Base-by-base conservation (phyloP, 2,329 filamentous ascomycete genomes). In the Aspergillus felis region DNA sequence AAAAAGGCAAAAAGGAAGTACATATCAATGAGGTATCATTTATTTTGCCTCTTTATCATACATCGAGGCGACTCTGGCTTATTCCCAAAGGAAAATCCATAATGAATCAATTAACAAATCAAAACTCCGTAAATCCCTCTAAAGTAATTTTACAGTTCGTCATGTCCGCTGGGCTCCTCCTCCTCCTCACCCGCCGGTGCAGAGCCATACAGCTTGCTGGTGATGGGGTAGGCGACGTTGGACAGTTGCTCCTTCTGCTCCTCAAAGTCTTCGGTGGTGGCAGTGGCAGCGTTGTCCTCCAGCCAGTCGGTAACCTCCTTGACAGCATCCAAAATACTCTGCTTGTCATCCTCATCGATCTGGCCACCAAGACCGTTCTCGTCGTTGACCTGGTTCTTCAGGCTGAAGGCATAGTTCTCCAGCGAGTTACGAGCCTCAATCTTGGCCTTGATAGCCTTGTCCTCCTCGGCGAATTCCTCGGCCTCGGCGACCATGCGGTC, bases 241-340 rank as follows among this genome's bases (percentile, higher is more conserved):
- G 90, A 95, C 67, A 99, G 86, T 86, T 97, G 97, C 89, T 99
- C 93, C 84, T 95, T 96, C 84, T 97, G 93, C 86, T 99, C 94
- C 79, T 97, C 92, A 71, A 97, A 97, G 82, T 97, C 94, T 82
- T 97, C 93, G 59, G 91, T 84, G 66, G 83, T 86, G 64, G 94
- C 94, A 53, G 89, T 88, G 66, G 88, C 86, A 66, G 86, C 90
- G 80, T 97, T 95, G 85, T 96, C 91, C 69, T 97, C 92, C 59
- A 99, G 88, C 94, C 94, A 99, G 77, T 97, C 92, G 69, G 88
- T 88, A 63, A 91, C 83, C 83, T 99, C 94, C 89, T 97, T 97
- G 81, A 99, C 87, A 63, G 94, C 94, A 66, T 97, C 92, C 64
- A 96, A 81, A 69, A 99, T 87, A 70, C 91, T 87, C 80, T 97